Conservation (phyloP, 2,329 filamentous ascomycete species). For the Thielaviopsis punctulata region DNA sequence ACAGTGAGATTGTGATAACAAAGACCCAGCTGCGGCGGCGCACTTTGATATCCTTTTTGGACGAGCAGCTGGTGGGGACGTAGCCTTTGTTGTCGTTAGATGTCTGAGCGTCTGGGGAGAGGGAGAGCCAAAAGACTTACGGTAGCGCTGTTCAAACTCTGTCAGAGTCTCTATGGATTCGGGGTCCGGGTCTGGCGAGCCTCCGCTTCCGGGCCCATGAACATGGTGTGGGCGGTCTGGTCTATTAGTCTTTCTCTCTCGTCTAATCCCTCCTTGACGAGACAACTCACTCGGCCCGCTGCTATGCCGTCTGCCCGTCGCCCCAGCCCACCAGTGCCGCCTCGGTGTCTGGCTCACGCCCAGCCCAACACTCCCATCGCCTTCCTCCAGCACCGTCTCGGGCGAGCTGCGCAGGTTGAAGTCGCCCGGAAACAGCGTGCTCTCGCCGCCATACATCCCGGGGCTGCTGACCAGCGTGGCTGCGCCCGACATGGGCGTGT, state of each 20-base stretch:
- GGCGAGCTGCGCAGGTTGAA: not conserved
- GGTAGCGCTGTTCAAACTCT: not conserved
- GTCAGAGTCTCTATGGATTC: not conserved
- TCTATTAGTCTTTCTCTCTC: not conserved
- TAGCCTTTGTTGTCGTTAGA: not conserved
- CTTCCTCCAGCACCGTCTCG: not conserved
- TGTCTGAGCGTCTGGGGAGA: not conserved
- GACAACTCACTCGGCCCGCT: not conserved
- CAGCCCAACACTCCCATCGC: not conserved
- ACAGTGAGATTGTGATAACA: conserved; percentile 28
- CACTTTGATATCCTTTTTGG: not conserved
- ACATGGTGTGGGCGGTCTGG: not conserved
- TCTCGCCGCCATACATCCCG: not conserved
- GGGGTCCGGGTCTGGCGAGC: too few relatives aligned
- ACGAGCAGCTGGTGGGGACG: not conserved
- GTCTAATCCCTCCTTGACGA: not conserved
- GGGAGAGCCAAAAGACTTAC: not conserved
- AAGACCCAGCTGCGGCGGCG: conserved; percentile 30
- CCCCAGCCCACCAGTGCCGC: not conserved
- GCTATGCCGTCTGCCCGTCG: not conserved
- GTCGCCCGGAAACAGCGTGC: not conserved
- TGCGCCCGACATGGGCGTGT: not conserved
- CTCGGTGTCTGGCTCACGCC: not conserved
- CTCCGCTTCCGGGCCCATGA: not conserved
- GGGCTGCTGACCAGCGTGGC: not conserved